Base-by-base conservation (phyloP, 441 rosid genomes). In the Gossypium gossypioides region DNA sequence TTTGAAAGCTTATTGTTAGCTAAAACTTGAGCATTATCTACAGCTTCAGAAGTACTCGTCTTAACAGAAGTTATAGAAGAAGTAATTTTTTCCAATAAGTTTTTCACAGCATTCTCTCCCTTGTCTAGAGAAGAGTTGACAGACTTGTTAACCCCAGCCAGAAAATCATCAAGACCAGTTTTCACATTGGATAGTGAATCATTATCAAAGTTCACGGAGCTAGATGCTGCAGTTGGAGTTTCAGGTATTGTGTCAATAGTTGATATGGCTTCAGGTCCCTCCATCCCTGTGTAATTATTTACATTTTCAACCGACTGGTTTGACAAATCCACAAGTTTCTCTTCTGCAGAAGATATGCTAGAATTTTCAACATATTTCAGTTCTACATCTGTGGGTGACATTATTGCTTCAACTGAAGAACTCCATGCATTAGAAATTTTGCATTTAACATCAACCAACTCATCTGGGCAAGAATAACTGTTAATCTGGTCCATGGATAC, bases 11-110 rank as follows among this genome's bases (percentile, higher is more conserved):
- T 84, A 76, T 82, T 79, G 68, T 81, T 83, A 72, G 86, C 86
- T 22, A 77, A 57, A 69, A 79, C 88, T 77, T 91, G 64, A 77
- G 85, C 86, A 78, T 61, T 78, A 61, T 95, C 93, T 57, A 89
- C 81, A 21, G 72, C 84, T 80, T 87, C 87, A 60, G 87, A 86
- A 76, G 89, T 92, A 81, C 78, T 74, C 82, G 87, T 85, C 4
- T 77, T 80, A 60, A 90, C 76, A 40, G 91, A 84, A 61, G 87
- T 77, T 79, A 88, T 50, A 0, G 90, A 87, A 19, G 97, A 83
- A 48, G 84, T 78, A 59, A 89, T 55, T 50, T 82, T 74, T 56
- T 91, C 95, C 70, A 92, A 75, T 67, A 88, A 77, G 82, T 77
- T 83, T 74, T 85, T 85, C 16, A 90, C 67, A 59, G 81, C 80